phyloP scores from a whole-genome alignment of 768 basidiomycete genomes.

The Mycena venus region DNA sequence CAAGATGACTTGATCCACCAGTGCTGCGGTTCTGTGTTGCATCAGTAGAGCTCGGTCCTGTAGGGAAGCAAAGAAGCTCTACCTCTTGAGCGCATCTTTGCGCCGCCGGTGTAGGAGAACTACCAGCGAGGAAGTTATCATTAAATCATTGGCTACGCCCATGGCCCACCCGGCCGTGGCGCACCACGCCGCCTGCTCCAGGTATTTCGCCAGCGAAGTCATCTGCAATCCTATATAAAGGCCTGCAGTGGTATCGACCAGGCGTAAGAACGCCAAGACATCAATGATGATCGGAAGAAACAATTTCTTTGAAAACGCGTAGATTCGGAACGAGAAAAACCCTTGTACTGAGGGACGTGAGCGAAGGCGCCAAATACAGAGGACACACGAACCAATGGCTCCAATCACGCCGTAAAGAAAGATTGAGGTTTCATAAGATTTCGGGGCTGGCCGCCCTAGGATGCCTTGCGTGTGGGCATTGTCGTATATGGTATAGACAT shows the following conservation, averaged over 20 bases:
- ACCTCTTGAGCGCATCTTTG: background rate
- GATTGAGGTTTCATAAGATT: background rate
- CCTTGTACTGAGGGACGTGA: background rate
- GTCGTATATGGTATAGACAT: background rate
- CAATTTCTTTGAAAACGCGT: background rate
- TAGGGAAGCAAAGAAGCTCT: no score
- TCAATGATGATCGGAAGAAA: background rate
- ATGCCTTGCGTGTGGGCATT: background rate
- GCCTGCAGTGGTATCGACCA: background rate
- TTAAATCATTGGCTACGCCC: background rate
- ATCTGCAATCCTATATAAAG: background rate
- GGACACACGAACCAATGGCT: background rate
- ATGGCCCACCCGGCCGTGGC: background rate
- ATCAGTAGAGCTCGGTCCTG: background rate
- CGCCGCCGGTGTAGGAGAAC: background rate
- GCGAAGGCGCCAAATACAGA: background rate
- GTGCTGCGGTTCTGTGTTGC: no score
- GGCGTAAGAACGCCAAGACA: background rate
- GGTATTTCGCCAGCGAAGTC: background rate
- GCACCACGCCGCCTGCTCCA: background rate
- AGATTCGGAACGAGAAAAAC: slow-evolving; percentile 2
- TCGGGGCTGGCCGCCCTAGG: background rate
- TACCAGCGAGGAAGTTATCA: background rate
- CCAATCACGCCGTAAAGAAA: background rate
- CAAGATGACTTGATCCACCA: background rate